Percentiles rank a stretch among this genome's conserved stretches.
phyloP scores from a whole-genome alignment of 1,139 yeast genomes.

The Protomyces macrosporus region DNA sequence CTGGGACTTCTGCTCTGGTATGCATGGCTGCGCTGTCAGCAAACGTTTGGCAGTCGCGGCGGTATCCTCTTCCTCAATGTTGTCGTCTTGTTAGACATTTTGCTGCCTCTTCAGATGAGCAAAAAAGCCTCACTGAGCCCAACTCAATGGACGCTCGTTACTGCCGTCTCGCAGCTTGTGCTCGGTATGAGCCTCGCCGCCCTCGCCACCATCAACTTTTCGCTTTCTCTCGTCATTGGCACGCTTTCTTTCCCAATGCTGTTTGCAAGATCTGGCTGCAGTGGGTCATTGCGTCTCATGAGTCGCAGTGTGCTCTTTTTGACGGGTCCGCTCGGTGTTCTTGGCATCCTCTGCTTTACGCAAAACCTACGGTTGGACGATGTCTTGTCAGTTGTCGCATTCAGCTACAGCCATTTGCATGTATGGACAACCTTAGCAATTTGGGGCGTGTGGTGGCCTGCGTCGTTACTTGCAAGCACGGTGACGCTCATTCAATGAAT shows the following conservation, averaged over 20 bases:
- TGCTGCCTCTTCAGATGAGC: constrained; percentile 7
- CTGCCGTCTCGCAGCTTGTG: constrained; percentile 12
- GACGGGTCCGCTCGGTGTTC: constrained; percentile 12
- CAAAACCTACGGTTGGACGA: constrained; percentile 1
- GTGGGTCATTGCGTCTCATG: background rate
- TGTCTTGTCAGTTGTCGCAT: constrained; percentile 4
- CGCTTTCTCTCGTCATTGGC: constrained; percentile 70
- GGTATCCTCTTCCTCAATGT: background rate
- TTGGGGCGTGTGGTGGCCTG: constrained; percentile 25
- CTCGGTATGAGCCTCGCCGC: constrained; percentile 67
- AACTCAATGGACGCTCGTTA: constrained; percentile 16
- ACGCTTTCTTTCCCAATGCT: constrained; percentile 65
- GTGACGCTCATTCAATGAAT: background rate
- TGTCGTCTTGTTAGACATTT: constrained; percentile 7
- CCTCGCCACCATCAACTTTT: constrained; percentile 73
- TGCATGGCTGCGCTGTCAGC: constrained; percentile 4
- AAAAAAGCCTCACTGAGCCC: constrained; percentile 16
- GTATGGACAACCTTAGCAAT: constrained; percentile 23
- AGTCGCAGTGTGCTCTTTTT: constrained; percentile 4
- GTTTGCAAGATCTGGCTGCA: constrained; percentile 48
- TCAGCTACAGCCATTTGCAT: constrained; percentile 13
- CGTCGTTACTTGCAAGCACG: constrained; percentile 12
- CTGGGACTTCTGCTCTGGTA: constrained; percentile 24
- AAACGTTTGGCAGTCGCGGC: background rate
- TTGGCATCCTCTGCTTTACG: background rate